Percentiles rank a stretch among this genome's conserved stretches.
Conservation (phyloP, 306 rosid genomes). For the Fragaria iinumae region DNA sequence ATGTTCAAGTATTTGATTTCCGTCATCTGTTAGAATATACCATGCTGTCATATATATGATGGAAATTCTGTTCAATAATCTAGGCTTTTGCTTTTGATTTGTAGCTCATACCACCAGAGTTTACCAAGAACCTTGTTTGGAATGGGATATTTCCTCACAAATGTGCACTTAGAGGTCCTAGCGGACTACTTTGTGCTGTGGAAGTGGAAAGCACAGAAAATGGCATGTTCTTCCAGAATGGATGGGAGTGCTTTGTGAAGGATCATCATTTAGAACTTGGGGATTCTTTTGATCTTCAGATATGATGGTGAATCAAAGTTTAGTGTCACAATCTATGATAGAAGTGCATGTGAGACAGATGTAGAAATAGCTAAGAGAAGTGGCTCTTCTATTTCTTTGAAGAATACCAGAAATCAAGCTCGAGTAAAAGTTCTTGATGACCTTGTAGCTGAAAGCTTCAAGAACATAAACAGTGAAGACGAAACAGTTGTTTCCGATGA, state of each 20-base stretch:
- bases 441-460: neutral
- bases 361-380: neutral
- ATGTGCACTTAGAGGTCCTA: constrained; percentile 1
- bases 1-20: neutral
- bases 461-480: neutral
- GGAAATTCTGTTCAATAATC: neutral
- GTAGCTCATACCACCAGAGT: neutral
- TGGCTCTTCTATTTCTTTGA: neutral
- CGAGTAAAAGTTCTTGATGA: neutral
- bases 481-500: neutral
- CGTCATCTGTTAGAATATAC: neutral
- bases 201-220: neutral
- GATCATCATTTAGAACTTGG: neutral
- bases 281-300: neutral
- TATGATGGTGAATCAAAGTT: neutral
- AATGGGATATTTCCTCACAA: neutral
- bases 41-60: neutral
- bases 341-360: neutral
- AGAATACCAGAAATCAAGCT: neutral
- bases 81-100: neutral
- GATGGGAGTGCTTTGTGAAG: neutral
- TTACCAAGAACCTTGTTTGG: neutral
- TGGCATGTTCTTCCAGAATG: constrained; percentile 3
- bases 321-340: neutral
- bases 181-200: neutral